These are phyloP conservation scores for Astrothelium subdiscretum DNA, from an alignment of 495 filamentous ascomycete genomes.

Conservation along the genomic window DNA sequence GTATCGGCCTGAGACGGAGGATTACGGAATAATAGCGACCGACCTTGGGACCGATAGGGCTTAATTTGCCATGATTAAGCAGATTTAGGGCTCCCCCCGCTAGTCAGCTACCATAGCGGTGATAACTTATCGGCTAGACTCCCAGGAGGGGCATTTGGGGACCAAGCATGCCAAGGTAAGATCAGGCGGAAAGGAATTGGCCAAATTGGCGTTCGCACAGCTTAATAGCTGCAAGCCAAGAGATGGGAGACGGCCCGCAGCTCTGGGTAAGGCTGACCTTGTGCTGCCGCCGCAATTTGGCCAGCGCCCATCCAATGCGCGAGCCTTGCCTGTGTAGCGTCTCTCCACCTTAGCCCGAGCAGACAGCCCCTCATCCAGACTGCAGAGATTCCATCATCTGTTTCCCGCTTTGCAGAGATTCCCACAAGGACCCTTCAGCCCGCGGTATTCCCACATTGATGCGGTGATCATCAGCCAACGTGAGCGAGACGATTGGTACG, in stretches of 20 bases:
- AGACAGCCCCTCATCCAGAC: not conserved
- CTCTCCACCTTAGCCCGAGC: not conserved
- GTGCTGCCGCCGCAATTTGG: not conserved
- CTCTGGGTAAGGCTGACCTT: not conserved
- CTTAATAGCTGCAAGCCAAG: not conserved
- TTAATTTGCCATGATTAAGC: not conserved
- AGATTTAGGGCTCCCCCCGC: not conserved
- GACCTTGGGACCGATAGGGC: too few species aligned
- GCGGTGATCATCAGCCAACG: not conserved
- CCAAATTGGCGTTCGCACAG: not conserved
- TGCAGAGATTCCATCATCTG: conserved; percentile 2
- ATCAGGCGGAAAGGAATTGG: not conserved
- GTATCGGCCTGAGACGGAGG: too few species aligned
- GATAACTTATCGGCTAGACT: too few species aligned
- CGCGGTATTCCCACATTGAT: not conserved
- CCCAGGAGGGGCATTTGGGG: not conserved
- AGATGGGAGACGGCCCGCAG: not conserved
- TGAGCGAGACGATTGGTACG: not conserved
- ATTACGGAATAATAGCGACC: too few species aligned
- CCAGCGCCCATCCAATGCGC: not conserved
- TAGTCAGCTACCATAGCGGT: too few species aligned
- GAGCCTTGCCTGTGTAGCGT: not conserved
- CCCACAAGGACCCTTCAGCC: not conserved
- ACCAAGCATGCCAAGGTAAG: too few species aligned
- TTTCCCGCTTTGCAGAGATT: not conserved